Percentiles rank a stretch among this genome's conserved stretches.
Conservation (phyloP, 2,329 filamentous ascomycete genomes). For the Lecanicillium sp. region DNA sequence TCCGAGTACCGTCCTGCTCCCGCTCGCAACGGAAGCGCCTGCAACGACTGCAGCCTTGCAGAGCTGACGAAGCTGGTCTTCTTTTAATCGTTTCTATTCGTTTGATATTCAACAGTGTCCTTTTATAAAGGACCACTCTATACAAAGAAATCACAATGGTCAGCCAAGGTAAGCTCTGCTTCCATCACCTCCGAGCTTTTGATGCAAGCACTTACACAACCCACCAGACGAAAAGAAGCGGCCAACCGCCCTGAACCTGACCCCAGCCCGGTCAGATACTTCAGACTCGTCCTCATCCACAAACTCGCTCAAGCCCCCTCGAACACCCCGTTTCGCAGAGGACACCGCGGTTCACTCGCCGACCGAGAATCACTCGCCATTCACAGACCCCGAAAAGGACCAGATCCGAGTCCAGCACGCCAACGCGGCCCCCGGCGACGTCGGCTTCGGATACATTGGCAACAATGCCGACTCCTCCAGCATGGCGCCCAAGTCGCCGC, state of each 20-base stretch:
- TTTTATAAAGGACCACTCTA: neutral
- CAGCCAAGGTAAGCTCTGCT: neutral
- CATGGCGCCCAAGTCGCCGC: constrained; percentile 64
- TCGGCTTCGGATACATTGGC: constrained; percentile 87
- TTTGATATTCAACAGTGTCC: neutral
- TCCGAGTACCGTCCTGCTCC: neutral
- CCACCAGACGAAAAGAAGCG: constrained; percentile 46
- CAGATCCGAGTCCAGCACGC: constrained; percentile 31
- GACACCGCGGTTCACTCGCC: constrained; percentile 73
- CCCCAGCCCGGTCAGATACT: constrained; percentile 39
- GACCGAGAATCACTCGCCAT: constrained; percentile 53
- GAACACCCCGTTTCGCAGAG: constrained; percentile 73
- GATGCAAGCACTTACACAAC: neutral
- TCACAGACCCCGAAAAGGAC: constrained; percentile 49
- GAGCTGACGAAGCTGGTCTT: neutral
- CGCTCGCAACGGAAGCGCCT: too few species aligned
- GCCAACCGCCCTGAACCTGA: constrained; percentile 46
- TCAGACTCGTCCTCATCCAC: constrained; percentile 41
- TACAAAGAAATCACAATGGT: neutral
- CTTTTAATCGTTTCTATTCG: neutral
- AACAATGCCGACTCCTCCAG: constrained; percentile 53
- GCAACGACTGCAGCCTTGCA: too few species aligned
- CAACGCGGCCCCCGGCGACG: constrained; percentile 69
- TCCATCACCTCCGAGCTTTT: constrained; percentile 5
- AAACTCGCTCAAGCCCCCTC: constrained; percentile 55